These are phyloP conservation scores for Infundibulicybe gibba DNA, from an alignment of 768 basidiomycete genomes.

Conservation along the genomic window DNA sequence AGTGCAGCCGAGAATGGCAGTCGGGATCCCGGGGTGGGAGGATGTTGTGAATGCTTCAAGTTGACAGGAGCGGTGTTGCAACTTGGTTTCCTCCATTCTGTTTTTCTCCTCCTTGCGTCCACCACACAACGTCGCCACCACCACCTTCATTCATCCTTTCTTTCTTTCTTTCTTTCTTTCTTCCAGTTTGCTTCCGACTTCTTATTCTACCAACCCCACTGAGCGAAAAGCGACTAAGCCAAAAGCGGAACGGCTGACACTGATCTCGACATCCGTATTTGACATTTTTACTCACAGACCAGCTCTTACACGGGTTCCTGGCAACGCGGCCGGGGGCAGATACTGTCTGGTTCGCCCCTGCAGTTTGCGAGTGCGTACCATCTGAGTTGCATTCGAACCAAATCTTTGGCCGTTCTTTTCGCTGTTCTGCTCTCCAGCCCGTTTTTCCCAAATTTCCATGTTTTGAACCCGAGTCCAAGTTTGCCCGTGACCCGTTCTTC, in stretches of 20 bases:
- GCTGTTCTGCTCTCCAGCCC: conserved; percentile 3
- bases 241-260: neutral
- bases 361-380: conserved; percentile 5
- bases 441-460: conserved; percentile 15
- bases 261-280: conserved; percentile 3
- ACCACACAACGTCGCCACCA: neutral
- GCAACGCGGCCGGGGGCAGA: conserved; percentile 19
- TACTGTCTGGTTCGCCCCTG: conserved; percentile 11
- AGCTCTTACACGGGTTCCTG: conserved; percentile 17
- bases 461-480: conserved; percentile 9
- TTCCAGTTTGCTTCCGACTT: no score
- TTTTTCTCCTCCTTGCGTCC: conserved; percentile 1
- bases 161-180: no score
- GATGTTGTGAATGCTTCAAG: no score
- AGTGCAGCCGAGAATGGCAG: no score
- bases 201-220: neutral
- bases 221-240: neutral
- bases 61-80: neutral
- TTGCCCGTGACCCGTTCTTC: conserved; percentile 10
- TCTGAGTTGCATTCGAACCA: conserved; percentile 6
- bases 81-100: neutral
- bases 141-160: conserved; percentile 2
- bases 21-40: no score
- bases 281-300: neutral
- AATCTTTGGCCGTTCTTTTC: conserved; percentile 20